These are phyloP conservation scores for Lentinus brumalis DNA, from an alignment of 768 basidiomycete species.

Conservation along the genomic window DNA sequence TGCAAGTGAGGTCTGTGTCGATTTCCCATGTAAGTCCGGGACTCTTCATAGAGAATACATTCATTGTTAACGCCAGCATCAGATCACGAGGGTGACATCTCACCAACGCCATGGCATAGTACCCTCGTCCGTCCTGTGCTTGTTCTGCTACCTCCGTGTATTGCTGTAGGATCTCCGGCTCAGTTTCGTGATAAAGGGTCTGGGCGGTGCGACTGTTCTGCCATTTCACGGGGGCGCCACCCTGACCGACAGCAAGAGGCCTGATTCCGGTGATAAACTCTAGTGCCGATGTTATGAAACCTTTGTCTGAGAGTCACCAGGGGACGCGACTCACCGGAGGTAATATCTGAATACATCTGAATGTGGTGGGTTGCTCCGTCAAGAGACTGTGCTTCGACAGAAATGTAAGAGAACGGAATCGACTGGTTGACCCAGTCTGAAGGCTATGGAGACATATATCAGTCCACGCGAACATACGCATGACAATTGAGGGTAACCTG, in stretches of 20 bases:
- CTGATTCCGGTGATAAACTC: slow-evolving; percentile 19
- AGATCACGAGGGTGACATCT: neutral
- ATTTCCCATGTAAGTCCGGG: slow-evolving; percentile 12
- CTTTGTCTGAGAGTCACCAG: neutral
- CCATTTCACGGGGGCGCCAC: slow-evolving; percentile 6
- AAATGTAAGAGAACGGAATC: slow-evolving; percentile 42
- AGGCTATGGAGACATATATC: slow-evolving; percentile 28
- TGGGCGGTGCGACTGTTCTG: slow-evolving; percentile 1
- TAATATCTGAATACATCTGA: slow-evolving; percentile 43
- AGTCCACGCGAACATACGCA: neutral
- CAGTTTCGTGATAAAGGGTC: slow-evolving; percentile 16
- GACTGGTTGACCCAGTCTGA: slow-evolving; percentile 41
- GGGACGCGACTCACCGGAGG: slow-evolving; percentile 30
- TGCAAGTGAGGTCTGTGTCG: slow-evolving; percentile 6
- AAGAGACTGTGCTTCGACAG: slow-evolving; percentile 30
- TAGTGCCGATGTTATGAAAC: neutral
- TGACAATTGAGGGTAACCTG: neutral
- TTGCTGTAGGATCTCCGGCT: slow-evolving; percentile 4
- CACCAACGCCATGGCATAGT: slow-evolving; percentile 16
- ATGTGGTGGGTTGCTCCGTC: slow-evolving; percentile 37
- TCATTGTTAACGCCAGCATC: too few relatives aligned
- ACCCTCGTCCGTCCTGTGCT: slow-evolving; percentile 12
- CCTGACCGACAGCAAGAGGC: too few relatives aligned
- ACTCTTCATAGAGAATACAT: neutral
- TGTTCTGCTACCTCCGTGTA: slow-evolving; percentile 9